phyloP scores from a whole-genome alignment of 2,329 filamentous ascomycete species.

The Sarocladium kiliense region DNA sequence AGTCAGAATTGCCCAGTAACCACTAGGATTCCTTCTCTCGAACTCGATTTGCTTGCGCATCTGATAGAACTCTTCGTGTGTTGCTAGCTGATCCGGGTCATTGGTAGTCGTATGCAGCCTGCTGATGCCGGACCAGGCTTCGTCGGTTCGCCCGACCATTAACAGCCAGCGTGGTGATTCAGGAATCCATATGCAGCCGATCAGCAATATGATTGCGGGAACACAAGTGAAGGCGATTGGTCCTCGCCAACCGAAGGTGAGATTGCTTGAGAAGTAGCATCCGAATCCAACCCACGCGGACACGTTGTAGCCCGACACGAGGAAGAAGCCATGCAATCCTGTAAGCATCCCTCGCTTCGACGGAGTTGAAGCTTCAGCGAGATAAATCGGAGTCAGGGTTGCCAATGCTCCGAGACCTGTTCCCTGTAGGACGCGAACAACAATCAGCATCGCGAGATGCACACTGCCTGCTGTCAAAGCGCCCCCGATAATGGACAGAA shows the following conservation, averaged over 20 bases:
- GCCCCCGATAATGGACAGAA: constrained; percentile 38
- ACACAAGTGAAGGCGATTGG: constrained; percentile 38
- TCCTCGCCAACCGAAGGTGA: constrained; percentile 34
- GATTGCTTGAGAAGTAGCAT: constrained; percentile 24
- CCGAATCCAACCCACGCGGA: constrained; percentile 33
- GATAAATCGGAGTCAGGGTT: constrained; percentile 29
- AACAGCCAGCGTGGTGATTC: constrained; percentile 7
- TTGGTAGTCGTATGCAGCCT: constrained; percentile 30
- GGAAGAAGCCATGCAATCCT: constrained; percentile 41
- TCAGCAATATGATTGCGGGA: constrained; percentile 60
- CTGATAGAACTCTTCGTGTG: constrained; percentile 41
- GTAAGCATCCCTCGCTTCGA: constrained; percentile 42
- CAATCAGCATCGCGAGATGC: constrained; percentile 30
- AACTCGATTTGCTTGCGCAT: constrained; percentile 39
- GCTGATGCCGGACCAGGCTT: constrained; percentile 30
- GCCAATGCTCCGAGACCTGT: constrained; percentile 34
- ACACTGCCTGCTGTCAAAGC: constrained; percentile 39
- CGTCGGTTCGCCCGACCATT: constrained; percentile 7
- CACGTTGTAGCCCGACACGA: constrained; percentile 39
- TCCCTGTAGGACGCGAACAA: constrained; percentile 40
- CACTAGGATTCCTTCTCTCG: constrained; percentile 26
- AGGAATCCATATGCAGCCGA: constrained; percentile 34
- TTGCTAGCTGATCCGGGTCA: constrained; percentile 34
- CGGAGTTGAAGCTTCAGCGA: constrained; percentile 26
- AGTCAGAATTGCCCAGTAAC: constrained; percentile 1